Base-by-base conservation (phyloP, 164 flowering plant species). In the Cinnamomum chago region DNA sequence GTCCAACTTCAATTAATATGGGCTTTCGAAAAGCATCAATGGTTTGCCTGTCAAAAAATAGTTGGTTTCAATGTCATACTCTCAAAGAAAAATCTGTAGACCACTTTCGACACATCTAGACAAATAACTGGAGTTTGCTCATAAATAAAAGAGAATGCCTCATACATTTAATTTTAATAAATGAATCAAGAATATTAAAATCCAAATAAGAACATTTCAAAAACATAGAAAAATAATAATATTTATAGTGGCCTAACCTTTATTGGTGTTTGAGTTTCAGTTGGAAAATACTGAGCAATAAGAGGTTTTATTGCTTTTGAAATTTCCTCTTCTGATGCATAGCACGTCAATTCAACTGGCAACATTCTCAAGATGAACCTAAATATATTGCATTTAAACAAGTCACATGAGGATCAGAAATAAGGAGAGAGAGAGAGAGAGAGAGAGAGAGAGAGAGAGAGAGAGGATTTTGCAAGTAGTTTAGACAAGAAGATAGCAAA, bases 251-350 rank as follows among this genome's bases (percentile, higher is more conserved):
- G 23, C 15, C 24, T 51, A 81, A 94, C 99, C 96, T 89, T 93
- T 12, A 75, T 74, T 11, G 97, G 87, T 4, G 77, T 80, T 73
- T 85, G 74, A 74, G 87, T 79, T 67, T 90, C 98, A 22, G 74
- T 75, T n/a, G 98, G 97, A 75, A 92, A 92, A 81, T 92, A 71
- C 67, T 82, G 79, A 17, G 72, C 82, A 62, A 92, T 80, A 67
- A 92, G 79, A 68, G 98, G 97, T 73, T 85, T 82, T 27, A 95
- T 92, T 69, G 97, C 92, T 82, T 79, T 88, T 33, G 87, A 78
- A 72, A 95, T 92, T 82, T 95, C 98, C 75, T 91, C 98, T 75
- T 90, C 97, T 66, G 99, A 93, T 67, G 97, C 82, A 88, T 95
- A 93, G 85, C 98, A 95, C 76, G 99, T 47, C 52, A 90, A 81